Percentiles rank a stretch among this genome's conserved stretches.
phyloP scores from a whole-genome alignment of 83 land plant genomes.

The Picea abies region DNA sequence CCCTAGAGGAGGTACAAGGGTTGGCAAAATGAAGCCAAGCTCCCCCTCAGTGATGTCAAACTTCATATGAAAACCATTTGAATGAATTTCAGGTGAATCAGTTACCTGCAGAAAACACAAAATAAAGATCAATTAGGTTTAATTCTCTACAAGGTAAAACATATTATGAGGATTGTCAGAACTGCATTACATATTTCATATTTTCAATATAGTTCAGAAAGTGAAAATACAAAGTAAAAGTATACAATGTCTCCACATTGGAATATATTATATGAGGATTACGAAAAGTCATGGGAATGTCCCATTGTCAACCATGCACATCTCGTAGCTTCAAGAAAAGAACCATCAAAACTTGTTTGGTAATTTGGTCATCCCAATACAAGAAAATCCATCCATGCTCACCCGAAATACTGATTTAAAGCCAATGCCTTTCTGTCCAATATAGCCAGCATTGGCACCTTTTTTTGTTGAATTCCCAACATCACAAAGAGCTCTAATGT shows the following conservation, averaged over 20 bases:
- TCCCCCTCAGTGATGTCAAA: conserved; percentile 91
- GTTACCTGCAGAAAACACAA: conserved; percentile 66
- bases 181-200: not conserved
- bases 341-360: not conserved
- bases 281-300: not conserved
- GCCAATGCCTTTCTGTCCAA: conserved; percentile 97
- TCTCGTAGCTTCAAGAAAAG: not conserved
- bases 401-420: conserved; percentile 99
- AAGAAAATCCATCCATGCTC: conserved; percentile 8
- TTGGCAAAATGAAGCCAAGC: conserved; percentile 95
- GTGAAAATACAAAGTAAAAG: not conserved
- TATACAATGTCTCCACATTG: not conserved
- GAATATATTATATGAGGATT: not conserved
- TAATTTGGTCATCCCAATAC: not conserved
- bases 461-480: conserved; percentile 95
- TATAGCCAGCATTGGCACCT: conserved; percentile 82
- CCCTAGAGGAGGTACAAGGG: conserved; percentile 49
- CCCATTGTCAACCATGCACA: not conserved
- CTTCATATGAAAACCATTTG: conserved; percentile 97
- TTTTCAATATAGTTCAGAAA: not conserved
- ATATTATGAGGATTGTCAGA: not conserved
- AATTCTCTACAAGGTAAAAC: not conserved
- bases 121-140: not conserved
- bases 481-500: conserved; percentile 97
- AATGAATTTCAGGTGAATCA: conserved; percentile 94